Evolutionary conservation across 2,329 filamentous ascomycete species (phyloP).

Genomic region (Parastagonospora nodorum): DNA sequence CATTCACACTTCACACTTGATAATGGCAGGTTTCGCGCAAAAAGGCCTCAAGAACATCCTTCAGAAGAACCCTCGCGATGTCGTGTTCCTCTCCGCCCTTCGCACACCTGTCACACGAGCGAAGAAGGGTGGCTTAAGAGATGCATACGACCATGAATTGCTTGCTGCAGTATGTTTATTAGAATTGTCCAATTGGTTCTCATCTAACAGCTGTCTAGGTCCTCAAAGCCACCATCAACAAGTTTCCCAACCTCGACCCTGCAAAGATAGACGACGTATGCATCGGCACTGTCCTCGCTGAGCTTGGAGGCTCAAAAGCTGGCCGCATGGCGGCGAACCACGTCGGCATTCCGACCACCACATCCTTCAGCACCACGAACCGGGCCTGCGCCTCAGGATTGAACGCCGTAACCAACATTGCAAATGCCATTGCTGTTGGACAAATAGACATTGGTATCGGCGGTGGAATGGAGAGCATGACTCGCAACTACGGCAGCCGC

Average conservation of each 20-base stretch:
- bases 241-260: constrained; percentile 74
- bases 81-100: constrained; percentile 87
- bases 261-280: constrained; percentile 76
- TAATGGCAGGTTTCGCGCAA: constrained; percentile 52
- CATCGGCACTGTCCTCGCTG: constrained; percentile 86
- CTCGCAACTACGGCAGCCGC: constrained; percentile 79
- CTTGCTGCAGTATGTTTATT: constrained; percentile 62
- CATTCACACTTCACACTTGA: constrained; percentile 7
- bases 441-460: constrained; percentile 76
- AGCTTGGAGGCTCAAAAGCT: constrained; percentile 88
- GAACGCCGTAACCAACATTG: constrained; percentile 75
- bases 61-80: constrained; percentile 76
- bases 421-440: constrained; percentile 75
- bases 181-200: constrained; percentile 47
- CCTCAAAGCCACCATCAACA: constrained; percentile 70
- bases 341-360: constrained; percentile 73
- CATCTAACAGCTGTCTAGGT: constrained; percentile 42
- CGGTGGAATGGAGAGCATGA: constrained; percentile 97
- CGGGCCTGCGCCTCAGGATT: constrained; percentile 82
- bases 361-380: constrained; percentile 85
- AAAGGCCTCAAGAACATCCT: constrained; percentile 77
- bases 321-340: constrained; percentile 90
- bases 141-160: constrained; percentile 89
- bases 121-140: constrained; percentile 81
- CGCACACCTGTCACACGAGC: constrained; percentile 85